Evolutionary conservation across 257 asterid genomes (phyloP).

Genomic region (Leonotis leonurus): DNA sequence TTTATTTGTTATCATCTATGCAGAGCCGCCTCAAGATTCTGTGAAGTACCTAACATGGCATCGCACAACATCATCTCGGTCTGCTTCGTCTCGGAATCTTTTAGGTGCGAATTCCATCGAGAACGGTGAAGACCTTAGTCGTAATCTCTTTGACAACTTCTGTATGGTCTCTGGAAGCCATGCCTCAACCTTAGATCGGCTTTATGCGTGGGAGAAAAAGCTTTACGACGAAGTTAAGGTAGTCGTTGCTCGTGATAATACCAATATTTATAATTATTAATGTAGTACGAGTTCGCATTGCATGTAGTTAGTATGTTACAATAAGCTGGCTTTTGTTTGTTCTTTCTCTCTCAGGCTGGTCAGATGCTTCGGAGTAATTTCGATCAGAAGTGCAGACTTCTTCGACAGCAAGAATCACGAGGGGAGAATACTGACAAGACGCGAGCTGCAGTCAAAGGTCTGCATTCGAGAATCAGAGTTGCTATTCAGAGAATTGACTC

Average conservation of each 20-base stretch:
- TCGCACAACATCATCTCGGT: constrained; percentile 74
- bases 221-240: constrained; percentile 98
- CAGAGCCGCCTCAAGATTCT: constrained; percentile 72
- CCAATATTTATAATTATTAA: too few species aligned
- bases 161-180: constrained; percentile 93
- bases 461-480: constrained; percentile 81
- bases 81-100: constrained; percentile 77
- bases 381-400: constrained; percentile 71
- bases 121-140: constrained; percentile 38
- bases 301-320: too few species aligned
- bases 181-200: constrained; percentile 90
- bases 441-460: constrained; percentile 86
- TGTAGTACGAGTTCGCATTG: too few species aligned
- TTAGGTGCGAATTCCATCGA: constrained; percentile 46
- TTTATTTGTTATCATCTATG: constrained; percentile 12
- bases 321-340: too few species aligned
- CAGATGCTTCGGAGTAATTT: constrained; percentile 57
- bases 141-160: constrained; percentile 61
- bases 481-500: constrained; percentile 84
- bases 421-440: constrained; percentile 68
- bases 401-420: constrained; percentile 71
- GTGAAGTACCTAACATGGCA: constrained; percentile 92
- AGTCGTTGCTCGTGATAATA: too few species aligned
- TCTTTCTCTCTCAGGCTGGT: constrained; percentile 65
- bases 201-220: constrained; percentile 97